Base-by-base conservation (phyloP, 2,329 filamentous ascomycete genomes). In the Pseudocercospora fuligena region DNA sequence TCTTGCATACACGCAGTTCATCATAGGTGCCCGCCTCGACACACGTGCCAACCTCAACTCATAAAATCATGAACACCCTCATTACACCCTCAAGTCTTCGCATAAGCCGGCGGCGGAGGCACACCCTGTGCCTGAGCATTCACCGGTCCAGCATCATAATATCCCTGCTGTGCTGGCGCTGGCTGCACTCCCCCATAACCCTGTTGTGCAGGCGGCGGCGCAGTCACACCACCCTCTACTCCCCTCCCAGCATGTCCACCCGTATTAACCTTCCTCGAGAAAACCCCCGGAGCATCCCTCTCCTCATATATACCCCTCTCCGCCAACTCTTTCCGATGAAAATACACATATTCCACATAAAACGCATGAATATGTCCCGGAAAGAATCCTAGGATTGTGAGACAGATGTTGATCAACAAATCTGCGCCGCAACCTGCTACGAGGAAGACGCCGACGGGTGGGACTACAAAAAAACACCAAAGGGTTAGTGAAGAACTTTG, bases 311-410 rank as follows among this genome's bases (percentile, higher is more conserved):
- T 82, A 5, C 90, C 90, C 36, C 86, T 81, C 54, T 83, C 80
- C 1, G 85, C 84, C 76, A 89, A 86, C 72, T 92, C 89, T 61
- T 85, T 86, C 46, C 90, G 90, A 74, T 92, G 87, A 78, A 90
- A 94, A 82, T 94, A 97, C 69, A 96, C 84, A 77, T 93, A 96
- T 79, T 93, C 88, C 68, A 93, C 72, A 77, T 94, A 95, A 78
- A 94, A 93, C 51, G 91, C 73, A 61, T 78, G 80, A 61, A 94
- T 86, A 72, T 93, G 89, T 7, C 92, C 92, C 0, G 92, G 92
- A 60, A 95, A 80, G 78, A 90, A 92, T 53, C 81, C 82, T 1
- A 85, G 78, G 19, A 82, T 54, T 1, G 82, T 84, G 12, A 84
- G 77, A n/a, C 76, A 73, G 60, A 84, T 79, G 75, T 83, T 84